Evolutionary conservation across 306 rosid species (phyloP).

Genomic region (barrel medic (Medicago truncatula)): MtrunA17r5.0-ANR NC_053049.1:34004001-34004500

Average conservation of each 20-base stretch:
- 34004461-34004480: conserved; percentile 57
- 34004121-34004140: conserved; percentile 62
- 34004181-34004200: conserved; percentile 33
- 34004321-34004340: background rate
- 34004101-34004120: conserved; percentile 42
- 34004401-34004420: conserved; percentile 30
- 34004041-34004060: conserved; percentile 43
- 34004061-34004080: conserved; percentile 59
- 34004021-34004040: conserved; percentile 35
- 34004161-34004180: conserved; percentile 39
- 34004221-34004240: too few species aligned
- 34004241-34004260: too few species aligned
- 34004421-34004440: conserved; percentile 31
- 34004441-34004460: conserved; percentile 25
- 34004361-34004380: conserved; percentile 42
- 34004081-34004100: background rate
- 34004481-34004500: conserved; percentile 58
- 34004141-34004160: conserved; percentile 57
- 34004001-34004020: conserved; percentile 2
- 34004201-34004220: background rate
- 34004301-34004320: background rate
- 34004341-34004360: conserved; percentile 36
- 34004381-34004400: conserved; percentile 57
- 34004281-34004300: background rate
- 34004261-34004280: too few species aligned